Evolutionary conservation across 2,329 filamentous ascomycete species (phyloP), one percentile per base, ranked within the genome.

Genomic region (Cercospora sp.): DNA sequence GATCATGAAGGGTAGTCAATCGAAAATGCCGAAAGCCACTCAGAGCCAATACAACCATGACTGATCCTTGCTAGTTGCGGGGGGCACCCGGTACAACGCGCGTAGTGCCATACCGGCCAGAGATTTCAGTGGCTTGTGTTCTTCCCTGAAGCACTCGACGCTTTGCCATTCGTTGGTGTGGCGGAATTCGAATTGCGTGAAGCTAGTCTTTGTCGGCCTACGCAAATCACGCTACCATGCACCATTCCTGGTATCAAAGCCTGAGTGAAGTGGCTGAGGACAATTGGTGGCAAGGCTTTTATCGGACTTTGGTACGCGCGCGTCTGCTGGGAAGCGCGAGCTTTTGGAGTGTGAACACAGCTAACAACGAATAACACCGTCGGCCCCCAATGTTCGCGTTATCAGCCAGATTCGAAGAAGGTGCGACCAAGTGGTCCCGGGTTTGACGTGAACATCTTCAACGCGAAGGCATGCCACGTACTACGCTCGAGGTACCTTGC

Each of bases 11-110:
- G 12, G 10, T 26, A 12, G 45, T 58, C 23, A n/a, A 12, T 28
- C 30, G 53, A 58, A 58, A 58, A 28, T 58, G 53, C 53, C 53
- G 53, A 58, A 58, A n/a, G 16, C 20, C 53, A 13, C 53, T 58
- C 20, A 33, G 26, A 33, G 53, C 53, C 26, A 58, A 58, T 58
- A 30, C 53, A 58, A 30, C 53, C 53, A 30, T 30, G 26, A 16
- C 53, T 9, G 16, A 30, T 9, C 53, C 53, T 26, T 58, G 26
- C 45, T 51, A 51, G 45, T 23, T 9, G 42, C 42, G 42, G 42
- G 20, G 42, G 42, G n/a, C 36, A 42, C 18, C 18, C 42, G 42
- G 42, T 18, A 23, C 10, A 23, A 48, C 42, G 42, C n/a, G 20
- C 10, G 18, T 48, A 48, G 18, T 13, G 42, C 42, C 18, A 23